Conservation (phyloP, 371 early-diverging fungal genomes). For the Saksenaea oblongispora region DNA sequence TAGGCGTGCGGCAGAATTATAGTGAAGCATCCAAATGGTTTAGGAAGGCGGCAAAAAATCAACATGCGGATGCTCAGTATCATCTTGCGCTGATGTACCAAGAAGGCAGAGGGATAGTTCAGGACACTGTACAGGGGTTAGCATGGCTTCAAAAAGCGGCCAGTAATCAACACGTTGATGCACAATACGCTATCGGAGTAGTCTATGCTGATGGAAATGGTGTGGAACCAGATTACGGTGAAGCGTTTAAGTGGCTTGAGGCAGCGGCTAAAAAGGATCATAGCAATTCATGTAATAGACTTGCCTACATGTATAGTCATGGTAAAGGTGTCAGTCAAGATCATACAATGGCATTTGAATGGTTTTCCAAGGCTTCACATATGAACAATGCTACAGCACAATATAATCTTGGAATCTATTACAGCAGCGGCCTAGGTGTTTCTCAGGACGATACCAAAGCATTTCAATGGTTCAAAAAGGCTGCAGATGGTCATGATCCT, state of each 20-base stretch:
- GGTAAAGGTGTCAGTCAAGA: not conserved
- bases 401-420: constrained; percentile 12
- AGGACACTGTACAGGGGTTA: too few relatives aligned
- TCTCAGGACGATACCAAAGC: constrained; percentile 9
- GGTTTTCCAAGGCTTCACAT: constrained; percentile 7
- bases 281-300: constrained; percentile 5
- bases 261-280: constrained; percentile 12
- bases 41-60: constrained; percentile 2
- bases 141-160: too few relatives aligned
- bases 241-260: constrained; percentile 4
- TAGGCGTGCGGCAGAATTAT: constrained; percentile 1
- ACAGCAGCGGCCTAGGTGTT: constrained; percentile 11
- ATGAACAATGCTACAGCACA: constrained; percentile 8
- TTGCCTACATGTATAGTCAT: constrained; percentile 8
- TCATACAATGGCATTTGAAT: not conserved
- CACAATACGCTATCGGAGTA: constrained; percentile 12
- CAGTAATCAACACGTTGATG: not conserved
- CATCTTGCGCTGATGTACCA: too few relatives aligned
- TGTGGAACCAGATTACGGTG: constrained; percentile 11
- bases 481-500: constrained; percentile 24
- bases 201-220: constrained; percentile 11
- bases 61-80: too few relatives aligned
- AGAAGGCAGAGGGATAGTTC: too few relatives aligned
- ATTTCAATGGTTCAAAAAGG: constrained; percentile 4
- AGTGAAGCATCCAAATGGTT: constrained; percentile 10